These are phyloP conservation scores for Endocalyx cinctus DNA, from an alignment of 2,329 filamentous ascomycete genomes.

Conservation along the genomic window DNA sequence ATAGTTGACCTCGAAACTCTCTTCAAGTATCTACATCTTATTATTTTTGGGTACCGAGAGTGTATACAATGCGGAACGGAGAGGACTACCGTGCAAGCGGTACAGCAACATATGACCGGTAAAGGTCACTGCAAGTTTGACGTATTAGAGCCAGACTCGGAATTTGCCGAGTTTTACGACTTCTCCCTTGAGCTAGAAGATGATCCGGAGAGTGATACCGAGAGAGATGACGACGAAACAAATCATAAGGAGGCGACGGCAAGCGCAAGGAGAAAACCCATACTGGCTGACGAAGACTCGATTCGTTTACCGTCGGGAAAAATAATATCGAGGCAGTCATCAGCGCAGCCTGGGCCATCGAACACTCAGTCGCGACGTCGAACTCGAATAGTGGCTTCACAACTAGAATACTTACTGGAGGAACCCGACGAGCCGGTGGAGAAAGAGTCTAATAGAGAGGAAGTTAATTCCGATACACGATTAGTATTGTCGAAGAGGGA, in stretches of 20 bases:
- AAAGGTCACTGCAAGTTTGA: slow-evolving; percentile 24
- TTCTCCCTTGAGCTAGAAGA: slow-evolving; percentile 13
- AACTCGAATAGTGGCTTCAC: slow-evolving; percentile 8
- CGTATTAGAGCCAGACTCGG: slow-evolving; percentile 16
- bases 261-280: slow-evolving; percentile 8
- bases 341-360: slow-evolving; percentile 9
- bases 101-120: slow-evolving; percentile 37
- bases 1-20: slow-evolving; percentile 42
- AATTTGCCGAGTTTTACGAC: slow-evolving; percentile 24
- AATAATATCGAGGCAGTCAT: slow-evolving; percentile 18
- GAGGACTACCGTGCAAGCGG: slow-evolving; percentile 36
- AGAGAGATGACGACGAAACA: slow-evolving; percentile 3
- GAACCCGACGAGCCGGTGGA: slow-evolving; percentile 6
- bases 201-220: slow-evolving; percentile 7
- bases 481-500: slow-evolving; percentile 13
- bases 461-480: not conserved
- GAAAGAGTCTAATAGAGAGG: slow-evolving; percentile 8
- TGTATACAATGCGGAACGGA: slow-evolving; percentile 46
- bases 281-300: slow-evolving; percentile 14
- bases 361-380: slow-evolving; percentile 10
- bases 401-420: slow-evolving; percentile 8
- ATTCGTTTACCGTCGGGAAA: slow-evolving; percentile 21
- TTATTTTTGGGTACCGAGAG: slow-evolving; percentile 44
- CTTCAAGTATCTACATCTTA: slow-evolving; percentile 41
- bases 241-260: slow-evolving; percentile 1